Conservation (phyloP, 352 stramenopile species). For the Phytophthora gonapodyides region DNA sequence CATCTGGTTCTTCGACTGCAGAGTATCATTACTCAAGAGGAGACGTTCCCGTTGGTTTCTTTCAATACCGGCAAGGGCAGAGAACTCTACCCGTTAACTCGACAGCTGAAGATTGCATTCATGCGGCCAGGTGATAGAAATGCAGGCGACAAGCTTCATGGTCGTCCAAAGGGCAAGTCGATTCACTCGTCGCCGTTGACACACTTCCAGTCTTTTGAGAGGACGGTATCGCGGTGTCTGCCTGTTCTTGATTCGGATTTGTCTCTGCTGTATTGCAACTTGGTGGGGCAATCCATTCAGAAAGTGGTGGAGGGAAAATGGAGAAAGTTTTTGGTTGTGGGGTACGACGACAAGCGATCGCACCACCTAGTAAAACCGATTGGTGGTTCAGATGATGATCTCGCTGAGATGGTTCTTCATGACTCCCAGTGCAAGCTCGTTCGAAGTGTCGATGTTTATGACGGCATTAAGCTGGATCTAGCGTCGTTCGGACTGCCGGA, state of each 20-base stretch:
- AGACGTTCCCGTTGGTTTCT: conserved; percentile 63
- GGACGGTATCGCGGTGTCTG: conserved; percentile 70
- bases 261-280: conserved; percentile 59
- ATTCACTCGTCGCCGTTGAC: conserved; percentile 80
- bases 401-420: conserved; percentile 73
- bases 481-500: conserved; percentile 50
- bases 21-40: conserved; percentile 77
- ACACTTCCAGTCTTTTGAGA: conserved; percentile 89
- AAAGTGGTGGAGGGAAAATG: conserved; percentile 84
- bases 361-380: conserved; percentile 67
- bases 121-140: conserved; percentile 33
- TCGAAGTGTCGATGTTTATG: conserved; percentile 52
- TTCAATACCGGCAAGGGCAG: conserved; percentile 69
- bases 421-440: conserved; percentile 77
- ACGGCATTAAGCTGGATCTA: conserved; percentile 49
- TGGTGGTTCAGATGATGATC: conserved; percentile 42
- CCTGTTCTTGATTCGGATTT: conserved; percentile 57
- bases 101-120: conserved; percentile 67
- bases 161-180: conserved; percentile 33
- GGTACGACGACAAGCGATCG: conserved; percentile 60
- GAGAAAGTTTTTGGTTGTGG: conserved; percentile 73
- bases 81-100: conserved; percentile 77
- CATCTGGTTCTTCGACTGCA: conserved; percentile 68
- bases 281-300: conserved; percentile 74
- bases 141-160: conserved; percentile 9